These are phyloP conservation scores for Pseudomonodictys pantanalensis DNA, from an alignment of 495 filamentous ascomycete genomes.

Conservation along the genomic window DNA sequence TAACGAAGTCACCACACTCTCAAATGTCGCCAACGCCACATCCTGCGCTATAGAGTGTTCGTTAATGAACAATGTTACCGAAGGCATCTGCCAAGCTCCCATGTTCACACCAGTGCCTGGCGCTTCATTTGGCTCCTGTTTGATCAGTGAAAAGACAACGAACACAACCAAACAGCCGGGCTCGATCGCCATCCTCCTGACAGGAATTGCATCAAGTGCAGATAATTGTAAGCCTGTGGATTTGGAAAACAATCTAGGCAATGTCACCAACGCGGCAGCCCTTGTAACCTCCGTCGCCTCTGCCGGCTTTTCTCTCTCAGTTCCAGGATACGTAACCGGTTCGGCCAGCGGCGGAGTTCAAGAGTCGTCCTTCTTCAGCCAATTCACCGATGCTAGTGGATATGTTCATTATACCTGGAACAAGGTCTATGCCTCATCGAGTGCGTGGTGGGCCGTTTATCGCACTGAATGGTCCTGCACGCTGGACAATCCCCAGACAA, in stretches of 20 bases:
- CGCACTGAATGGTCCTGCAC: constrained; percentile 3
- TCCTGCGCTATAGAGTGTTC: constrained; percentile 28
- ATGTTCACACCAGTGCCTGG: constrained; percentile 5
- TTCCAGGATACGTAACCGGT: not conserved
- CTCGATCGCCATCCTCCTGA: constrained; percentile 1
- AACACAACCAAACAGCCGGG: not conserved
- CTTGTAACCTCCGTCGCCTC: constrained; percentile 6
- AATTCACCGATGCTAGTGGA: not conserved
- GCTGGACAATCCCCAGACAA: not conserved
- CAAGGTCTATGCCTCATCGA: constrained; percentile 7
- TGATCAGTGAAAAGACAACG: constrained; percentile 5
- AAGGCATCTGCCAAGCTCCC: constrained; percentile 5
- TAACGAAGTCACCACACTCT: constrained; percentile 2
- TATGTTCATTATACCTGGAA: not conserved
- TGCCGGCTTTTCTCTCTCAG: not conserved
- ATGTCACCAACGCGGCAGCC: not conserved
- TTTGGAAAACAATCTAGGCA: not conserved
- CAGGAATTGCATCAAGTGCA: not conserved
- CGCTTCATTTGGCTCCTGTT: not conserved
- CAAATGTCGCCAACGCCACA: not conserved
- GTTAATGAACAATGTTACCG: constrained; percentile 2
- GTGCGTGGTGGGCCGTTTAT: constrained; percentile 3
- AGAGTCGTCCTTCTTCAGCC: not conserved
- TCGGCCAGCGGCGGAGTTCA: constrained; percentile 3
- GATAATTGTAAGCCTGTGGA: constrained; percentile 6